Evolutionary conservation across 1,284 basidiomycete genomes (phyloP).

Genomic region (Fistulinella cinereoalba): DNA sequence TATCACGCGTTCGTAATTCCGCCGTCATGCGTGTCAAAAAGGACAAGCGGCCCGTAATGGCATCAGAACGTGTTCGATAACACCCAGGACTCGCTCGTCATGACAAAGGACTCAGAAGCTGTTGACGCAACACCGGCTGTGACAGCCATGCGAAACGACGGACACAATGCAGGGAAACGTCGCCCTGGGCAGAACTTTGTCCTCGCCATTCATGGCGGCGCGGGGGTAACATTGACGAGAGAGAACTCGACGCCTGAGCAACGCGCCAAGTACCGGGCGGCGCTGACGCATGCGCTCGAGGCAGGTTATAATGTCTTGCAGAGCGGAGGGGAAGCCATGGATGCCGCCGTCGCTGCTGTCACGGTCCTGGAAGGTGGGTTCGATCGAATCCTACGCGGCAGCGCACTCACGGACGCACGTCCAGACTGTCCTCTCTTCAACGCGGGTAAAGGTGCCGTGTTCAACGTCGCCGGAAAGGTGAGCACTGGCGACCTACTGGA

Average conservation of each 20-base stretch:
- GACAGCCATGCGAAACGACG: too few relatives aligned
- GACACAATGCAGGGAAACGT: too few relatives aligned
- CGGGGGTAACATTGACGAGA: slow-evolving; percentile 62
- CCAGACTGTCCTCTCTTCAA: slow-evolving; percentile 80
- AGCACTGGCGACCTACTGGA: too few relatives aligned
- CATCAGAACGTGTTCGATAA: too few relatives aligned
- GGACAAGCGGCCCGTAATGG: too few relatives aligned
- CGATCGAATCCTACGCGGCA: too few relatives aligned
- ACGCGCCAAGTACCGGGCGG: slow-evolving; percentile 55
- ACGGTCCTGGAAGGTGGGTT: slow-evolving; percentile 65
- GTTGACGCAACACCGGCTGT: too few relatives aligned
- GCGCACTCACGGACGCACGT: too few relatives aligned
- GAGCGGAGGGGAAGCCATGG: slow-evolving; percentile 74
- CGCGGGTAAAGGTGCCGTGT: slow-evolving; percentile 74
- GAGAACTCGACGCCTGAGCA: slow-evolving; percentile 62
- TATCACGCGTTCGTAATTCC: too few relatives aligned
- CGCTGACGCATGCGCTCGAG: slow-evolving; percentile 52
- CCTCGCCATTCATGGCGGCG: slow-evolving; percentile 79
- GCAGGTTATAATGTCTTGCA: slow-evolving; percentile 64
- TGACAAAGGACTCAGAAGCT: too few relatives aligned
- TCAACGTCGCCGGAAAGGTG: slow-evolving; percentile 75
- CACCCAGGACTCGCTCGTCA: too few relatives aligned
- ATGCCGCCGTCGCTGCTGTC: slow-evolving; percentile 78
- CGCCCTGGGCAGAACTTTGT: slow-evolving; percentile 12
- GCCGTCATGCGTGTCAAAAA: too few relatives aligned